A percentile compares a stretch with the other conserved stretches of the same genome.
These are phyloP conservation scores for Pythium aphanidermatum DNA, from an alignment of 352 stramenopile genomes.

Conservation along the genomic window DNA sequence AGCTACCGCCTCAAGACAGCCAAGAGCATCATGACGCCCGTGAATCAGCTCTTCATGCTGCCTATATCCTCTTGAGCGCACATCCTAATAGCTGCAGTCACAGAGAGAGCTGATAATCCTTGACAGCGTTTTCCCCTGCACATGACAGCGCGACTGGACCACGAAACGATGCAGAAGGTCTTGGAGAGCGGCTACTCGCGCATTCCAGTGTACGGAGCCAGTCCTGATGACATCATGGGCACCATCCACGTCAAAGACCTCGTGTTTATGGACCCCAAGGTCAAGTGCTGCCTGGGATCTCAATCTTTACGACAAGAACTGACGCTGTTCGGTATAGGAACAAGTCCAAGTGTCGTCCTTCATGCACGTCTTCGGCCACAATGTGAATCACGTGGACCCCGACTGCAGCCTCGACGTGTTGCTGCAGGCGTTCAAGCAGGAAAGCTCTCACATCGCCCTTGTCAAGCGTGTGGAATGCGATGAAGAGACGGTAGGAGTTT, in stretches of 20 bases:
- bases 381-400: conserved; percentile 75
- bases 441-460: conserved; percentile 91
- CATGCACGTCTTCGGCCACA: conserved; percentile 61
- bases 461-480: conserved; percentile 90
- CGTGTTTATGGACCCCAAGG: conserved; percentile 97
- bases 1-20: conserved; percentile 91
- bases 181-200: conserved; percentile 95
- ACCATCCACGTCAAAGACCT: conserved; percentile 99
- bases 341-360: conserved; percentile 56
- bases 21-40: conserved; percentile 92
- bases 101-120: background rate
- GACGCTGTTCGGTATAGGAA: conserved; percentile 59
- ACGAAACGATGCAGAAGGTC: conserved; percentile 90
- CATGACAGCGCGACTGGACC: conserved; percentile 41
- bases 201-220: conserved; percentile 88
- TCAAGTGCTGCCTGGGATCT: conserved; percentile 23
- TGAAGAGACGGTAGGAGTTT: conserved; percentile 5
- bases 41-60: conserved; percentile 95
- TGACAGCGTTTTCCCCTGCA: conserved; percentile 3
- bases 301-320: background rate
- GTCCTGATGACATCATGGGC: conserved; percentile 91
- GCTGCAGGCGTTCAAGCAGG: conserved; percentile 92
- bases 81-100: conserved; percentile 24
- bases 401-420: conserved; percentile 91
- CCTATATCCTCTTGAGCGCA: conserved; percentile 55